Percentiles rank a stretch among this genome's conserved stretches.
Conservation (phyloP, 805 yeast species). For the Dipodascopsis tothii region DNA sequence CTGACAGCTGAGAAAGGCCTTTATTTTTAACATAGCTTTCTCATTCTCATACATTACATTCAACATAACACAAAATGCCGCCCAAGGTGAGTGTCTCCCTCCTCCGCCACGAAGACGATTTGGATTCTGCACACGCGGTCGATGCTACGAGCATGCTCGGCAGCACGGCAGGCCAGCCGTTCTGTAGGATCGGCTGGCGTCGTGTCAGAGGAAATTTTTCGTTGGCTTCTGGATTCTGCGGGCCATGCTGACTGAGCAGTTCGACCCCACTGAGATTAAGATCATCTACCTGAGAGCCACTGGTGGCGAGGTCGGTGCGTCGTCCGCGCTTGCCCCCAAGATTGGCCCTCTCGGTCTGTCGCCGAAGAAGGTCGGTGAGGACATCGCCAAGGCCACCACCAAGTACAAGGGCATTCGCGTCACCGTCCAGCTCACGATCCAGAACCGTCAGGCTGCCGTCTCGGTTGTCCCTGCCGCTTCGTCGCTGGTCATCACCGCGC, state of each 20-base stretch:
- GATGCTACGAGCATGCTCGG: too few species aligned
- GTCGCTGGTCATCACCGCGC: conserved; percentile 95
- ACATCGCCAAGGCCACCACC: conserved; percentile 99
- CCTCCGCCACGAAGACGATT: too few species aligned
- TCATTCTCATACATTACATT: too few species aligned
- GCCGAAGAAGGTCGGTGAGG: conserved; percentile 99
- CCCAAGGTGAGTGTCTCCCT: too few species aligned
- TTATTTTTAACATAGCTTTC: too few species aligned
- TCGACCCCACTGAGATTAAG: conserved; percentile 98
- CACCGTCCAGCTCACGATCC: conserved; percentile 96
- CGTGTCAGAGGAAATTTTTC: too few species aligned
- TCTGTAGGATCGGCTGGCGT: too few species aligned
- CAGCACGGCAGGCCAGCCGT: too few species aligned
- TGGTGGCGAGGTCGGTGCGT: conserved; percentile 99
- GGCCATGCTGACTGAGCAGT: conserved; percentile 37
- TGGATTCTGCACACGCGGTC: too few species aligned
- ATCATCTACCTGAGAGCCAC: conserved; percentile 98
- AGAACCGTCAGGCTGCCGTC: conserved; percentile 99
- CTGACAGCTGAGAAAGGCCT: too few species aligned
- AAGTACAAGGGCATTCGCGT: conserved; percentile 96
- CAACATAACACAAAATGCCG: too few species aligned
- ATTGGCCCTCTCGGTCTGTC: conserved; percentile 99
- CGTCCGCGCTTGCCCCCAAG: conserved; percentile 99
- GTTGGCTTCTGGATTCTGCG: too few species aligned
- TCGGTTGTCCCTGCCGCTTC: conserved; percentile 99